Evolutionary conservation across 2,329 filamentous ascomycete species (phyloP).

Genomic region (Emmonsiellopsis sp.): DNA sequence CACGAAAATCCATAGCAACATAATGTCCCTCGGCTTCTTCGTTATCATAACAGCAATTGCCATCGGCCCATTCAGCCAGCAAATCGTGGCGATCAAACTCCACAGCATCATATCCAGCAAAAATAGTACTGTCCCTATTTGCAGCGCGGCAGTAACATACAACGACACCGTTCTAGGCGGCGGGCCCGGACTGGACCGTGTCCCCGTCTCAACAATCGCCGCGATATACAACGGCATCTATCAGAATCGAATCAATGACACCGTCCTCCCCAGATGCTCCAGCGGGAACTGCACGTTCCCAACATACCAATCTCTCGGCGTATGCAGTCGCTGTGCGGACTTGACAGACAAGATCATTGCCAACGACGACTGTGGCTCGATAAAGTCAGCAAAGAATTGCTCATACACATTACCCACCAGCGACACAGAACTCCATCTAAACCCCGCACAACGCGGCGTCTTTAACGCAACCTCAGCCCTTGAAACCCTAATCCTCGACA

Average conservation of each 20-base stretch:
- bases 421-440: neutral
- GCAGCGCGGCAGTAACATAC: constrained; percentile 10
- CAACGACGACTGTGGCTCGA: neutral
- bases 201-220: constrained; percentile 17
- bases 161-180: neutral
- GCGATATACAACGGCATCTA: constrained; percentile 24
- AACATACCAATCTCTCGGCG: neutral
- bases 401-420: neutral
- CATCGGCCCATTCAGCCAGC: constrained; percentile 25
- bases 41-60: constrained; percentile 19
- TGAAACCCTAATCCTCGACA: neutral
- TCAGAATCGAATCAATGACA: neutral
- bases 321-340: neutral
- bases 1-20: constrained; percentile 10
- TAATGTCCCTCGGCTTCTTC: constrained; percentile 21
- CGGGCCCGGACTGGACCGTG: constrained; percentile 16
- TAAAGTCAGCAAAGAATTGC: neutral
- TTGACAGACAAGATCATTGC: neutral
- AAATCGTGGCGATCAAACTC: constrained; percentile 17
- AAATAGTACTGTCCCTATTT: constrained; percentile 10
- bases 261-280: neutral
- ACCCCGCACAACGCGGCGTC: neutral
- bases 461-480: neutral
- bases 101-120: neutral
- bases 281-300: neutral